Evolutionary conservation across 1,284 basidiomycete species (phyloP).

Genomic region (Spongiforma sp.): DNA sequence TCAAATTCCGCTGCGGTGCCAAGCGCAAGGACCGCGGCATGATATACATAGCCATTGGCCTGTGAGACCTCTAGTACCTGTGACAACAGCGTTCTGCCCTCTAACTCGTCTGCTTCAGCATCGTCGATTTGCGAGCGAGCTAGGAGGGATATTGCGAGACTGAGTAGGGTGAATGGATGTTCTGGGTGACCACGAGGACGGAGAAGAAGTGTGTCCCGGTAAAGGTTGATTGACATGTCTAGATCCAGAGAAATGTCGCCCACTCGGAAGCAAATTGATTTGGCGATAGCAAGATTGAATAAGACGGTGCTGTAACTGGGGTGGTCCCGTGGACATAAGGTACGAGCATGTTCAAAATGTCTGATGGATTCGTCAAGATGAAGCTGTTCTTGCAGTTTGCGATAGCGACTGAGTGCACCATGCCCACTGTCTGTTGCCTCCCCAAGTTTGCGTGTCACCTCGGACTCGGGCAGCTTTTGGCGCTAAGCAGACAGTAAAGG

Average conservation of each 20-base stretch:
- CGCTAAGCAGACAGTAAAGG: neutral
- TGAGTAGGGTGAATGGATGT: neutral
- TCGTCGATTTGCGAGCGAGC: neutral
- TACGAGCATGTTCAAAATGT: neutral
- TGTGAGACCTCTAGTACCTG: neutral
- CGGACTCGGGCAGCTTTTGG: neutral
- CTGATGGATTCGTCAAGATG: neutral
- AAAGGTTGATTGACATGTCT: neutral
- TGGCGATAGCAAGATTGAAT: neutral
- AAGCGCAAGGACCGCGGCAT: neutral
- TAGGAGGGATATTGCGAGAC: neutral
- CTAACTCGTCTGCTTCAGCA: neutral
- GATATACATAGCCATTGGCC: neutral
- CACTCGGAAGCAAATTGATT: neutral
- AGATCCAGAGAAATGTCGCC: neutral
- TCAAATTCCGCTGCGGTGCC: neutral
- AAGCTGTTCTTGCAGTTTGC: neutral
- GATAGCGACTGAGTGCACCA: neutral
- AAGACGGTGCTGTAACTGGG: neutral
- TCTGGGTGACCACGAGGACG: neutral
- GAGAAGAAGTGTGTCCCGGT: neutral
- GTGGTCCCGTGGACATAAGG: neutral
- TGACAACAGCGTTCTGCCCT: neutral
- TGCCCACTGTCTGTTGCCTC: neutral
- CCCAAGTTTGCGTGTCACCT: neutral